Evolutionary conservation across 345 rosid species (phyloP).

Genomic region (Eutrema japonicum): DNA sequence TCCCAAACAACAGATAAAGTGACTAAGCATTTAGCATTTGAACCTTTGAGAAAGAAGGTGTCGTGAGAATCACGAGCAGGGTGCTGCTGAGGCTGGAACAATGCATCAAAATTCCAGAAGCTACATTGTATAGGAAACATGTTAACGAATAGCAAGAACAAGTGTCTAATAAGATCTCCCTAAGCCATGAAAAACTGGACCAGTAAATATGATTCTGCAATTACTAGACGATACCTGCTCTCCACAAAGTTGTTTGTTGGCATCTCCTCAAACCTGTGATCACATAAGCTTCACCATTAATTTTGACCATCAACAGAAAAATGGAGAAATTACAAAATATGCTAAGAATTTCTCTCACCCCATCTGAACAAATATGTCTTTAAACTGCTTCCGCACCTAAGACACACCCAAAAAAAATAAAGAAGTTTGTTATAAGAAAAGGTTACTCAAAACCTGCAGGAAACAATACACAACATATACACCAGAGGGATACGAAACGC

Average conservation of each 20-base stretch:
- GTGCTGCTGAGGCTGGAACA: constrained; percentile 97
- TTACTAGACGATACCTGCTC: constrained; percentile 65
- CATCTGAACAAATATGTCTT: constrained; percentile 76
- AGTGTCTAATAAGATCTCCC: background rate
- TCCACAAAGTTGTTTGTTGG: constrained; percentile 91
- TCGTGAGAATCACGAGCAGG: constrained; percentile 98
- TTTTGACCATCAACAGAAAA: constrained; percentile 5
- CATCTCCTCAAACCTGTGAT: constrained; percentile 94
- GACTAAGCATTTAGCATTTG: constrained; percentile 30
- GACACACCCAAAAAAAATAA: background rate
- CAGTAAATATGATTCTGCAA: constrained; percentile 2
- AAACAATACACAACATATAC: background rate
- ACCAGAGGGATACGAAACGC: background rate
- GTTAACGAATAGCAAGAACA: background rate
- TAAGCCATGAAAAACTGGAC: background rate
- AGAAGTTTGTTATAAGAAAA: background rate
- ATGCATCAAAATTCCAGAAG: constrained; percentile 98
- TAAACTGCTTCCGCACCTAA: constrained; percentile 77
- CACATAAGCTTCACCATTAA: constrained; percentile 24
- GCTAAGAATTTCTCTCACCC: constrained; percentile 52
- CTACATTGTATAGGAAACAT: constrained; percentile 46
- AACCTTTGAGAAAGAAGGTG: constrained; percentile 87
- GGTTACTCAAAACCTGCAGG: background rate
- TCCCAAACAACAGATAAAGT: background rate
- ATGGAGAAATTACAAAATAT: background rate